These are phyloP conservation scores for Fusarium secorum DNA, from an alignment of 2,329 filamentous ascomycete genomes.

Conservation along the genomic window DNA sequence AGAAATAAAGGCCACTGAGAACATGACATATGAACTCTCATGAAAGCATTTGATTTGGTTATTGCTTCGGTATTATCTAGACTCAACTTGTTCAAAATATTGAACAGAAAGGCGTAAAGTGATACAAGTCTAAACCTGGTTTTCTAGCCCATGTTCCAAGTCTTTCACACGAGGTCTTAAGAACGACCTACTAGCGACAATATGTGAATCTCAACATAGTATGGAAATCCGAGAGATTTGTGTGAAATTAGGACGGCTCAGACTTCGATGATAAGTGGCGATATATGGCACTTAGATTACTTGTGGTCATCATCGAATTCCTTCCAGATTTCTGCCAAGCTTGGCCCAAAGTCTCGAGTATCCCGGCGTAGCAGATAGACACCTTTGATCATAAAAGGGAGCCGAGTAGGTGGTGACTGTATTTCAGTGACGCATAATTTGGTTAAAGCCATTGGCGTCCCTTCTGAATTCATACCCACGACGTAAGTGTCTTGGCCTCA, in stretches of 20 bases:
- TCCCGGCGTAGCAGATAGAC: background rate
- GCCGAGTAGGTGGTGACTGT: background rate
- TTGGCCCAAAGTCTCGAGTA: background rate
- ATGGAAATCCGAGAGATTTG: background rate
- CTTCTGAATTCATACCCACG: background rate
- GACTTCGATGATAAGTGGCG: background rate
- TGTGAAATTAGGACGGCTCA: background rate
- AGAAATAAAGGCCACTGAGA: slow-evolving; percentile 45
- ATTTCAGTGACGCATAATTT: background rate
- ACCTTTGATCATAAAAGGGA: background rate
- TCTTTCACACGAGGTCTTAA: background rate
- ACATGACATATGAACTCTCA: background rate
- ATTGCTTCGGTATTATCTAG: background rate
- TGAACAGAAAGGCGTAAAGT: background rate
- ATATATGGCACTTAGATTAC: background rate
- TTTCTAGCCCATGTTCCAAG: background rate
- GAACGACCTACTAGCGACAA: background rate
- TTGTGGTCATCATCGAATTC: background rate
- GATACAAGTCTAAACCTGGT: background rate
- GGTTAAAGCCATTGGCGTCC: background rate
- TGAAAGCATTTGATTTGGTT: background rate
- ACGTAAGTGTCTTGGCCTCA: background rate
- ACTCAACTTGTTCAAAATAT: background rate
- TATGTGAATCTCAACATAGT: background rate
- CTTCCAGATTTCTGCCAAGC: background rate